Base-by-base conservation (phyloP, 75 land plant genomes). In the Adiantum capillusveneris region DNA sequence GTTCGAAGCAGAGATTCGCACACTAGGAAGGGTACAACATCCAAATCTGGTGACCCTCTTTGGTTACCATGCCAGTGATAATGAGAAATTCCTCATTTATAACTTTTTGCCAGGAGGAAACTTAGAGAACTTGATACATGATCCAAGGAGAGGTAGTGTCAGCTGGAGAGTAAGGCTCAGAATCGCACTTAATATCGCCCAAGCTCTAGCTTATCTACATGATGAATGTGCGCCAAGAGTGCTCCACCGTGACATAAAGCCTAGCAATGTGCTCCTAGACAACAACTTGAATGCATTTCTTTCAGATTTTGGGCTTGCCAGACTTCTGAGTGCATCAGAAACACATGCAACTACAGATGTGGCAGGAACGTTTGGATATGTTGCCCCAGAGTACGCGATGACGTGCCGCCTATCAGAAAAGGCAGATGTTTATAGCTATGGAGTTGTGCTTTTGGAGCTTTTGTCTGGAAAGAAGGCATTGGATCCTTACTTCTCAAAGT, bases 331-430 rank as follows among this genome's bases (percentile, higher is more conserved):
- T 6, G 65, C 70, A 34, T 74, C 89, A 25, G 86, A 82, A 59
- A 82, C 89, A 13, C 86, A 85, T 75, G 89, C 94, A 7, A 85
- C 85, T 30, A 85, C 94, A 12, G 85, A 78, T 64, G 94, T 88
- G 9, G 86, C 75, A 11, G 94, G 94, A 31, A 88, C 94, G 17
- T 85, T 85, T 67, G 89, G 89, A 0, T 88, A 88, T 72, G 77
- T 88, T 11, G 94, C 94, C 11, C 94, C 94, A 37, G 94, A 88
- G 55, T 88, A 88, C 72, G 94, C 94, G 6, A 71, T 80, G 83
- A 82, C 85, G 9, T 81, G 89, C 58, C 75, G 86, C 5, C 83
- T 88, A 7, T 82, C 94, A 20, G 88, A 88, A 2, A 88, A 88
- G 58, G 73, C 86, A 29, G 94, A 88, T 69, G 94, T 88, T 22